phyloP scores from a whole-genome alignment of 1,139 yeast genomes.

The Pneumocystis wakefieldiae region DNA sequence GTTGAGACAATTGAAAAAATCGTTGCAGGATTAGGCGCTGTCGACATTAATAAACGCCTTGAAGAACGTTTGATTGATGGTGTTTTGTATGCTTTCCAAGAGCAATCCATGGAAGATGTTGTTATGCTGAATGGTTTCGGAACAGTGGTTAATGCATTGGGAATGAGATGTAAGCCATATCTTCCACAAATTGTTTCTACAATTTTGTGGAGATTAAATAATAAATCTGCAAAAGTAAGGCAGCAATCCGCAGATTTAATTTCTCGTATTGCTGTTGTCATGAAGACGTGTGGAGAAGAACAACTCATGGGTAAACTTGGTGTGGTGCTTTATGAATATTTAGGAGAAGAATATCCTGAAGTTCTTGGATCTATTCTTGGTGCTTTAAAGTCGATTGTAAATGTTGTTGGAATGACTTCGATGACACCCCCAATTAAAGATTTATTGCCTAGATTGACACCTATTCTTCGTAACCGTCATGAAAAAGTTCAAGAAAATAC shows the following conservation, averaged over 20 bases:
- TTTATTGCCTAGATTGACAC: conserved; percentile 74
- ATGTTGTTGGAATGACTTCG: conserved; percentile 38
- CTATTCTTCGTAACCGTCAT: conserved; percentile 77
- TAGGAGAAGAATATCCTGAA: conserved; percentile 92
- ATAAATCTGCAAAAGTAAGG: conserved; percentile 57
- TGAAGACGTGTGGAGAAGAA: conserved; percentile 52
- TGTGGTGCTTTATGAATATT: conserved; percentile 68
- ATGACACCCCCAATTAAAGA: conserved; percentile 78
- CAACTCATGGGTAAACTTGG: conserved; percentile 52
- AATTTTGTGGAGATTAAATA: conserved; percentile 56
- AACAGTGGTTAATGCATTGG: conserved; percentile 50
- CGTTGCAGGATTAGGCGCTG: conserved; percentile 33
- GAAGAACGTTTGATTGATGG: conserved; percentile 71
- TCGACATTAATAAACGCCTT: conserved; percentile 40
- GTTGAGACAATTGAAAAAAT: conserved; percentile 49
- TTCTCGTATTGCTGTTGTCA: conserved; percentile 48
- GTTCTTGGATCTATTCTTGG: conserved; percentile 73
- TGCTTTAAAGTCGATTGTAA: conserved; percentile 45
- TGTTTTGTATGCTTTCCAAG: conserved; percentile 67
- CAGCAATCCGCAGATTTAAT: conserved; percentile 79
- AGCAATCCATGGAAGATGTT: conserved; percentile 44
- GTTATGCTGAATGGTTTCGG: conserved; percentile 53
- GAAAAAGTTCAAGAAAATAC: conserved; percentile 84
- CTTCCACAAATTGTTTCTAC: conserved; percentile 62
- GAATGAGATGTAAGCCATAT: conserved; percentile 57